Conservation (phyloP, 2,329 filamentous ascomycete genomes). For the Fusarium sp. region DNA sequence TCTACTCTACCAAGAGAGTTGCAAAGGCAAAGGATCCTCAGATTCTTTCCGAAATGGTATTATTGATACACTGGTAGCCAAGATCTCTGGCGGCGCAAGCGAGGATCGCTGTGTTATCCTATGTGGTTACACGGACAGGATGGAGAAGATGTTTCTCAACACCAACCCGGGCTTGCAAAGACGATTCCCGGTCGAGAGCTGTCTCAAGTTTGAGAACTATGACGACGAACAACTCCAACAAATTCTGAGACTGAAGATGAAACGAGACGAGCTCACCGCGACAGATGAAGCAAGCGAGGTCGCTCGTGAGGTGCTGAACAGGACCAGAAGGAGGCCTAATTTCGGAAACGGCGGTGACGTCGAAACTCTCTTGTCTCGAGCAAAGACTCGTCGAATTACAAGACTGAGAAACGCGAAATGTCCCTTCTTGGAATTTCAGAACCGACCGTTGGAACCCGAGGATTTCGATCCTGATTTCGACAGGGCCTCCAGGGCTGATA, state of each 20-base stretch:
- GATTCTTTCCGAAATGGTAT: neutral
- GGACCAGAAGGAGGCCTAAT: neutral
- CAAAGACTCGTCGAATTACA: neutral
- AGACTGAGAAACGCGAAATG: neutral
- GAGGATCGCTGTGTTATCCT: slow-evolving; percentile 10
- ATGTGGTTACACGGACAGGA: neutral
- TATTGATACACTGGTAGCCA: neutral
- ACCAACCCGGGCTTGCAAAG: neutral
- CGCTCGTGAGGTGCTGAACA: neutral
- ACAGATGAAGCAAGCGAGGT: neutral
- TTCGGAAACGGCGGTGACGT: slow-evolving; percentile 6
- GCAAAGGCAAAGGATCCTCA: neutral
- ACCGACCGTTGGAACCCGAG: neutral
- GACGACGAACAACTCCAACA: neutral
- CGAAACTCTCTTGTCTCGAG: neutral
- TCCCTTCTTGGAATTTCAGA: neutral
- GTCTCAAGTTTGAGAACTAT: neutral
- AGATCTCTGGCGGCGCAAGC: neutral
- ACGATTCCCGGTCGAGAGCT: neutral
- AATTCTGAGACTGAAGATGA: neutral
- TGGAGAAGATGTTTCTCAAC: neutral
- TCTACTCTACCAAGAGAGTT: neutral
- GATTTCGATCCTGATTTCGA: slow-evolving; percentile 7
- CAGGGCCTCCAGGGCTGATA: neutral
- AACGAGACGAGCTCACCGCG: neutral